Evolutionary conservation across 768 basidiomycete genomes (phyloP).

Genomic region (Daedalea quercina): DNA sequence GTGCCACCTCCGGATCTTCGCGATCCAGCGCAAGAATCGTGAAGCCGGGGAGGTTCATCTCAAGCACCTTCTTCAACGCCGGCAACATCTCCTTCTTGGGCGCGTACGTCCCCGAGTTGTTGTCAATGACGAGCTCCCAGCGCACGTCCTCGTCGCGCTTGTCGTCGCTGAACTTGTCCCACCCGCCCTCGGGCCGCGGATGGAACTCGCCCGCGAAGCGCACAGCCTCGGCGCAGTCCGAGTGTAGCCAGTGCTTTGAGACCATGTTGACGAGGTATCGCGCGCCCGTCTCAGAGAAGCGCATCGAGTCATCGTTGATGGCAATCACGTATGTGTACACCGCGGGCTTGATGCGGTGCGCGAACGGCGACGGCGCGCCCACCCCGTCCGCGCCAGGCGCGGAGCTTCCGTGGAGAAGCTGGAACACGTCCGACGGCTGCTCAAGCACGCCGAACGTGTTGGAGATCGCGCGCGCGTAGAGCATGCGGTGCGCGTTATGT

Average conservation of each 20-base stretch:
- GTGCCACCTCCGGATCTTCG: constrained; percentile 46
- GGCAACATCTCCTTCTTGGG: constrained; percentile 62
- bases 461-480: constrained; percentile 59
- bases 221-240: constrained; percentile 60
- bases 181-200: constrained; percentile 62
- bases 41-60: constrained; percentile 69
- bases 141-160: constrained; percentile 45
- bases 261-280: constrained; percentile 84
- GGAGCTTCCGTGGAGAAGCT: constrained; percentile 39
- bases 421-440: constrained; percentile 36
- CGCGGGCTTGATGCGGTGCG: constrained; percentile 63
- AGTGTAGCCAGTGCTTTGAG: constrained; percentile 80
- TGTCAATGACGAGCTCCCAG: constrained; percentile 85
- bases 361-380: constrained; percentile 1
- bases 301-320: constrained; percentile 63
- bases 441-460: constrained; percentile 60
- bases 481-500: constrained; percentile 64
- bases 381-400: constrained; percentile 1
- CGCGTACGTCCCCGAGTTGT: constrained; percentile 81
- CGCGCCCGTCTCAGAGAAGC: constrained; percentile 83
- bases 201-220: constrained; percentile 78
- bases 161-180: constrained; percentile 52
- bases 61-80: constrained; percentile 50
- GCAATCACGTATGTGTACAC: constrained; percentile 85
- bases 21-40: constrained; percentile 45